Evolutionary conservation across 1,284 basidiomycete species (phyloP), one percentile per base, ranked within the genome.

Genomic region (Leccinum solheimii): DNA sequence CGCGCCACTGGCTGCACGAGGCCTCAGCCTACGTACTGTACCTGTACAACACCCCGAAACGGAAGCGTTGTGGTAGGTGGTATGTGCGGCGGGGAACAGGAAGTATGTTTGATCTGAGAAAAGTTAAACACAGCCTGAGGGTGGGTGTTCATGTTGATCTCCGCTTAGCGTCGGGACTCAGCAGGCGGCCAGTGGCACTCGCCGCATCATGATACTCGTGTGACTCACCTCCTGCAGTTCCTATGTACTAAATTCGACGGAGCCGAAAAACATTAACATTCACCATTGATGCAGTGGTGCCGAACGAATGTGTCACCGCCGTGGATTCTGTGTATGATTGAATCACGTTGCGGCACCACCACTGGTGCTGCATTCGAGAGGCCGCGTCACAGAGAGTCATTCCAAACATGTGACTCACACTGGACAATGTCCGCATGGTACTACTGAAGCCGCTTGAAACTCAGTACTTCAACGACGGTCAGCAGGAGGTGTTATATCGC

Each of bases 151-250:
- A 55, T 13, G 21, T 32, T 27, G 30, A 27, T 53, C 3, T 34
- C 51, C 38, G 51, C 54, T 60, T 27, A n/a, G 48, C 3, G 30
- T 10, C 4, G 13, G 11, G 45, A 48, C 11, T 48, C 0, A 0
- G 34, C 10, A 56, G 58, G 36, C 34, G 56, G 58, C 51, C 50
- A 49, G 23, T 52, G 32, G 21, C 14, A 23, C 16, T 16, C 21
- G 36, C 43, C n/a, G 5, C 21, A 21, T 13, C 11, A 13, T 11
- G 21, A 16, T 43, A 48, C 7, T 5, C 16, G 26, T 34, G 30
- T 64, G 63, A 69, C 62, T 74, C 63, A 68, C 56, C 55, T 30
- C n/a, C 14, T 4, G 4, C 55, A 9, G 16, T 3, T 19, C 48
- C 19, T 56, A 64, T 45, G 43, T 21, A 27, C 27, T 27, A 13